Evolutionary conservation across 2,329 filamentous ascomycete species (phyloP).

Genomic region (Colletotrichum destructivum): DNA sequence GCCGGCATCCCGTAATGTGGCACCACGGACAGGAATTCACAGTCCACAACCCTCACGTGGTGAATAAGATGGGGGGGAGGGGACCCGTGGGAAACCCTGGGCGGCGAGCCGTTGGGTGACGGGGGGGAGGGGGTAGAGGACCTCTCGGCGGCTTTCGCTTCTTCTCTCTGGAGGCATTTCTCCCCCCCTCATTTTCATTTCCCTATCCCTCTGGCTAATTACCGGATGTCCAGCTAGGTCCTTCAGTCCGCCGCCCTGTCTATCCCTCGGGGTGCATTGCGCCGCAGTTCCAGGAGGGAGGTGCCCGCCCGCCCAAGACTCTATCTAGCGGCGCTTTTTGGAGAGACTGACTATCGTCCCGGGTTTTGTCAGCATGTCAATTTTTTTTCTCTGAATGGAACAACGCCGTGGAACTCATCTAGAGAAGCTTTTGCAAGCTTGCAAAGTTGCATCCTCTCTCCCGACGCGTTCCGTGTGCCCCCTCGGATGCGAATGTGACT

Average conservation of each 20-base stretch:
- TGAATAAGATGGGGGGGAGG: constrained; percentile 8
- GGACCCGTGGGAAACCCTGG: constrained; percentile 23
- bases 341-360: background rate
- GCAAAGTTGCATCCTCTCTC: background rate
- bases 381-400: background rate
- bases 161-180: constrained; percentile 35
- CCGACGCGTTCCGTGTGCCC: background rate
- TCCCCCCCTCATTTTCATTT: background rate
- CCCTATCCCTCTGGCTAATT: constrained; percentile 11
- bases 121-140: background rate
- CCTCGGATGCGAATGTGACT: constrained; percentile 18
- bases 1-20: background rate
- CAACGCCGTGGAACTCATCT: background rate
- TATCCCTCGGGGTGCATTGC: constrained; percentile 26
- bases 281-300: constrained; percentile 27
- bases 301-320: background rate
- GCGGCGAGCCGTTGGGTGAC: constrained; percentile 7
- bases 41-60: constrained; percentile 6
- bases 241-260: background rate
- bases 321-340: background rate
- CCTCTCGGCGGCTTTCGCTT: constrained; percentile 32
- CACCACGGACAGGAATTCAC: constrained; percentile 4
- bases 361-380: background rate
- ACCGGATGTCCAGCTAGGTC: background rate
- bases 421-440: background rate